Base-by-base conservation (phyloP, 352 stramenopile genomes). In the Phytopythium oedochilum region DNA sequence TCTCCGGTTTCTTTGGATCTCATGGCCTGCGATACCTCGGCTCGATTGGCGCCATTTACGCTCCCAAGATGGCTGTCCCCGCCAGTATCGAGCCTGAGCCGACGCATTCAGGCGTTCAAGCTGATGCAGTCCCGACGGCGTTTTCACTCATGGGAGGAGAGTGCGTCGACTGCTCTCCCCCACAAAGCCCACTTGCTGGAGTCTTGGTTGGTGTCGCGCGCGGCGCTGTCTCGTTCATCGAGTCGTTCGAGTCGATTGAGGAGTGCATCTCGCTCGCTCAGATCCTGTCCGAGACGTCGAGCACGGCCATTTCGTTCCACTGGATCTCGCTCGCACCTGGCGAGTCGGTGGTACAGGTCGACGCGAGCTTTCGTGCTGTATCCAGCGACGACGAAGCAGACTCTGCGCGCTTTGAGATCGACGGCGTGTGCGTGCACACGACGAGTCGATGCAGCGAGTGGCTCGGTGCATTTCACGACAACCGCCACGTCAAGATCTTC, bases 401-500 rank as follows among this genome's bases (percentile, higher is more conserved):
- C 36, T 43, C 20, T 7, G 11, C 39, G 12, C 32, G 22, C 17
- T 45, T 44, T 25, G 28, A 64, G 18, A 62, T 89, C 32, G 63
- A 79, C n/a, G 78, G 78, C 0, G 25, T 89, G 26, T 89, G 78
- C 49, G 74, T 89, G 52, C 75, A 89, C 60, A 86, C 78, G 1
- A 77, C 73, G 0, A 61, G 46, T 28, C 69, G 64, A 0, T 84
- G 78, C 57, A 86, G 73, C 46, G 71, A 70, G 11, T 89, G 78
- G 78, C 74, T 83, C 51, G 78, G 75, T 10, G 52, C 44, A 0
- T 83, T 69, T 32, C 47, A 52, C n/a, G 60, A 73, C 18, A 22
- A 47, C 49, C 18, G 36, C 15, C 49, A 46, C 26, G 36, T 59
- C 59, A 14, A 63, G 64, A 83, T 88, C 49, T 75, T 79, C 45